Conservation (phyloP, 169 alveolate genomes). For the Plasmodium coatneyi region DNA sequence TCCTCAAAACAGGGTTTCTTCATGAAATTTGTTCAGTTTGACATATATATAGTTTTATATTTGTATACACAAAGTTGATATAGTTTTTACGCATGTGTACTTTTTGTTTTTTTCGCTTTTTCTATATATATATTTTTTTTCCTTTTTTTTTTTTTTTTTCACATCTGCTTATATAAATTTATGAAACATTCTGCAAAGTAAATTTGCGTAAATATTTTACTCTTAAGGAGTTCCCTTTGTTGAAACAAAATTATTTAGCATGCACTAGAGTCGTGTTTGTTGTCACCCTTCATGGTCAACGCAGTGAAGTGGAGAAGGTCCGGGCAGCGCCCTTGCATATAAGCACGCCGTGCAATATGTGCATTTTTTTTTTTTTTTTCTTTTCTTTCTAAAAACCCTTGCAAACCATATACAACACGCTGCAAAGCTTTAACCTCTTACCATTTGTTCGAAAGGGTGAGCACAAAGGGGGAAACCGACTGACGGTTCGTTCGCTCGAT, state of each 20-base stretch:
- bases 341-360: not conserved
- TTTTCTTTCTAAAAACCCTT: not conserved
- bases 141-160: too few relatives aligned
- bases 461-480: not conserved
- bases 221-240: not conserved
- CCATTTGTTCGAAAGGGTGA: not conserved
- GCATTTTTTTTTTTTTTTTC: not conserved
- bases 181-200: too few relatives aligned
- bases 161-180: too few relatives aligned
- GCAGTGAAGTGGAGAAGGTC: too few relatives aligned
- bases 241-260: not conserved
- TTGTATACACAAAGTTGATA: too few relatives aligned
- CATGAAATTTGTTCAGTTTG: too few relatives aligned
- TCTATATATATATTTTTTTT: too few relatives aligned
- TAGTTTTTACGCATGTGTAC: too few relatives aligned
- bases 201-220: not conserved
- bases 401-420: not conserved
- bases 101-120: too few relatives aligned
- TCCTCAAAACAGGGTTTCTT: too few relatives aligned
- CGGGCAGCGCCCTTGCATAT: not conserved
- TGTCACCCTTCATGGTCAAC: not conserved
- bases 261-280: not conserved
- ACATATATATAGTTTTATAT: too few relatives aligned
- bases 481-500: not conserved
- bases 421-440: not conserved